These are phyloP conservation scores for Hemileccinum impolitum DNA, from an alignment of 768 basidiomycete genomes.

Conservation along the genomic window DNA sequence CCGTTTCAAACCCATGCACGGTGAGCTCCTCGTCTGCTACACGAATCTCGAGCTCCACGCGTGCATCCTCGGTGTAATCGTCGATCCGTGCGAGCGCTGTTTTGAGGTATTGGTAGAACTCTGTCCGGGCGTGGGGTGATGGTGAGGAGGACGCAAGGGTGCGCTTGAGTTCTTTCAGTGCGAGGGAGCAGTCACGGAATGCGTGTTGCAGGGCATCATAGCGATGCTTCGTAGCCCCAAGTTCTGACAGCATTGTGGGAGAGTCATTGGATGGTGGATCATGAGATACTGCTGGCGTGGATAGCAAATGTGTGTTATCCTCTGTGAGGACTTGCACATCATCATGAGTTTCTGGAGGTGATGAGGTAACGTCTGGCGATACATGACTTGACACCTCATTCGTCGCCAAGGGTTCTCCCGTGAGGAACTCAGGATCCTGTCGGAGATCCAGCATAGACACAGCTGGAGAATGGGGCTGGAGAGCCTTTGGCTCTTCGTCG, in stretches of 20 bases:
- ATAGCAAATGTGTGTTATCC: background rate
- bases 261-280: background rate
- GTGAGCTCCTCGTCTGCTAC: conserved; percentile 69
- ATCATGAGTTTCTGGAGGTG: background rate
- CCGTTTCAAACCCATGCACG: conserved; percentile 60
- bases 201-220: conserved; percentile 60
- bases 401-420: background rate
- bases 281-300: background rate
- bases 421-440: background rate
- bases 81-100: conserved; percentile 59
- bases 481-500: conserved; percentile 7
- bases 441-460: conserved; percentile 18
- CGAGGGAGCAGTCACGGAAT: conserved; percentile 67
- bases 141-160: conserved; percentile 13
- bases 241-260: conserved; percentile 44
- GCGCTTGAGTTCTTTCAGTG: conserved; percentile 55
- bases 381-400: background rate
- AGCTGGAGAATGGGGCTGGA: conserved; percentile 9
- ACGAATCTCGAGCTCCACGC: conserved; percentile 81
- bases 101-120: conserved; percentile 34
- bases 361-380: background rate
- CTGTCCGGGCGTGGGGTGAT: background rate
- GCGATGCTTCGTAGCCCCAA: conserved; percentile 44
- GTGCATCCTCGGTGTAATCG: conserved; percentile 74
- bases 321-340: background rate